A percentile compares a stretch with the other conserved stretches of the same genome.
phyloP scores from a whole-genome alignment of 2,329 filamentous ascomycete genomes.

The Pseudocercospora crystallina region DNA sequence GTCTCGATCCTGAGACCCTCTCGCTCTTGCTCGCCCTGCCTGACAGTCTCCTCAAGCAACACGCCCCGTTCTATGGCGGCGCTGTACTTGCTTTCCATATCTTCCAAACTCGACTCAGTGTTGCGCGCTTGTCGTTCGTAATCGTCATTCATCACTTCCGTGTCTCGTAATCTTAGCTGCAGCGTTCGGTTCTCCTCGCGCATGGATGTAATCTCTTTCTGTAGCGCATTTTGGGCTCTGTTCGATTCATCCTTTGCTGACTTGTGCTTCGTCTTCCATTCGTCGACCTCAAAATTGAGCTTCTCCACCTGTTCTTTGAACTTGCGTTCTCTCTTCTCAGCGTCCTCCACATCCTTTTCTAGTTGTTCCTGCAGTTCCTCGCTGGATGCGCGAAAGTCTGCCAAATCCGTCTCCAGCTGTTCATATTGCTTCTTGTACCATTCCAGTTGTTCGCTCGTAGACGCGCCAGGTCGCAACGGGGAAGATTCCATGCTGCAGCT shows the following conservation, averaged over 20 bases:
- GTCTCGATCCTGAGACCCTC: conserved; percentile 85
- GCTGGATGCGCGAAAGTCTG: conserved; percentile 91
- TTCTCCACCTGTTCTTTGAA: conserved; percentile 85
- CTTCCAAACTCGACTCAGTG: conserved; percentile 81
- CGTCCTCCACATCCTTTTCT: conserved; percentile 92
- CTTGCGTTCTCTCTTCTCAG: conserved; percentile 86
- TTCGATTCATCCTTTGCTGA: conserved; percentile 89
- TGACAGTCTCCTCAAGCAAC: conserved; percentile 93
- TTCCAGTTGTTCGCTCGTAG: conserved; percentile 70
- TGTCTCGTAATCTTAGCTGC: conserved; percentile 83
- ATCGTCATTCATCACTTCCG: conserved; percentile 97
- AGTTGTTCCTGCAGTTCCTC: conserved; percentile 91
- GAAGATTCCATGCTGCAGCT: conserved; percentile 35
- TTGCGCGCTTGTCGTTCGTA: conserved; percentile 95
- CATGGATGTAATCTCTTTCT: conserved; percentile 93
- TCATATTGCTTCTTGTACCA: conserved; percentile 98
- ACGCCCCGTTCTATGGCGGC: conserved; percentile 88
- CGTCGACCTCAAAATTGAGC: conserved; percentile 84
- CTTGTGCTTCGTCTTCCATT: conserved; percentile 99
- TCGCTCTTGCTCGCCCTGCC: conserved; percentile 84
- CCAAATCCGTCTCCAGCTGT: conserved; percentile 83
- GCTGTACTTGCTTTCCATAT: conserved; percentile 96
- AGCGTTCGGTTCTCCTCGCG: conserved; percentile 80
- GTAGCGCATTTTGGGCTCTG: conserved; percentile 76
- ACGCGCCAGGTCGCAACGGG: conserved; percentile 37